Evolutionary conservation across 2,329 filamentous ascomycete genomes (phyloP), one percentile per base, ranked within the genome.

Genomic region (Coleophoma eucalyptorum): DNA sequence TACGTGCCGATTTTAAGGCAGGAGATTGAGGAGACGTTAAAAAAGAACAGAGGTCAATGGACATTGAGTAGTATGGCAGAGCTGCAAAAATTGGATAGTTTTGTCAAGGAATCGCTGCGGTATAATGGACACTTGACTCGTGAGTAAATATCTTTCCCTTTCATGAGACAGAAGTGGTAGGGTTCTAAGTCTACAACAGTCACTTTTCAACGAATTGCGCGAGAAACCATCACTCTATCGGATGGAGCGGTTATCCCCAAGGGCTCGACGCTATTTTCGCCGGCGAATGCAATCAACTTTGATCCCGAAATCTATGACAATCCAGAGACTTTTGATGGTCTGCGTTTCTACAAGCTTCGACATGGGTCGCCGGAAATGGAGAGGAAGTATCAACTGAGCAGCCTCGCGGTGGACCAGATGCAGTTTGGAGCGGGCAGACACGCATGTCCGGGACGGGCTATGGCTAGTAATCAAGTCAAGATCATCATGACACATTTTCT

Each of bases 11-110:
- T 50, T 16, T 45, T 57, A n/a, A 53, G 41, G 34, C n/a, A 51
- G 11, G 54, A 58, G 46, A 35, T 55, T n/a, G 31, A 55, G 3
- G 33, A 38, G 26, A 43, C 49, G 16, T 45, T 56, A 5, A 38
- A 6, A 21, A 31, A 45, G 32, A 13, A 8, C n/a, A 43, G 45
- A 15, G 56, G 56, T 7, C 33, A 51, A 45, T 56, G 50, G 50
- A 55, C 48, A 8, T 33, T 54, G 5, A 49, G 54, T 16, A 56
- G 47, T 31, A 48, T 57, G 49, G 38, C 3, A 12, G 13, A 54
- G 6, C 32, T 58, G 47, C 48, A 54, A 43, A 58, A 50, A 44
- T 15, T 56, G 35, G 55, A 58, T 41, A 56, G 51, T 40, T 58
- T 58, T 26, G 50, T 58, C 13, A 56, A 54, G 26, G 51, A 55